phyloP scores from a whole-genome alignment of 2,329 filamentous ascomycete genomes.

The Plectosphaerella sp. region DNA sequence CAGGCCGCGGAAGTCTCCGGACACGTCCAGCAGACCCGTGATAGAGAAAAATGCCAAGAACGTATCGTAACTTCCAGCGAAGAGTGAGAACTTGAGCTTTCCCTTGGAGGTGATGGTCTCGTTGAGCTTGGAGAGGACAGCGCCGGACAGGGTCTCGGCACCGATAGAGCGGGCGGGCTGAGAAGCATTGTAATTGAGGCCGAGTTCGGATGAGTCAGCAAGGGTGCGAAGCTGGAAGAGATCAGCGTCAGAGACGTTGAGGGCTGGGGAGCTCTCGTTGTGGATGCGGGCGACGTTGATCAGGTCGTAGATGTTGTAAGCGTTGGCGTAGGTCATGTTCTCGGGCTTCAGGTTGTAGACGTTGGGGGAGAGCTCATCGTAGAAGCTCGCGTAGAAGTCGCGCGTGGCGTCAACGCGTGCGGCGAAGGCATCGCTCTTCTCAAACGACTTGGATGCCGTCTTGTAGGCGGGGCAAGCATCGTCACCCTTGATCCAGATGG shows the following conservation, averaged over 20 bases:
- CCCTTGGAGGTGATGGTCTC: slow-evolving; percentile 21
- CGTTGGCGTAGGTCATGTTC: slow-evolving; percentile 27
- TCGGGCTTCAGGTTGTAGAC: slow-evolving; percentile 24
- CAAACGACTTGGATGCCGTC: slow-evolving; percentile 19
- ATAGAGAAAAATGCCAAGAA: slow-evolving; percentile 28
- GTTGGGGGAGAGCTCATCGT: slow-evolving; percentile 18
- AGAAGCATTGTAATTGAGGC: slow-evolving; percentile 23
- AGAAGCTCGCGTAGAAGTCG: slow-evolving; percentile 24
- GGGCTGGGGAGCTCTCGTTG: slow-evolving; percentile 20
- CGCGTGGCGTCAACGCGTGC: slow-evolving; percentile 19
- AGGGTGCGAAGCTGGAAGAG: slow-evolving; percentile 25
- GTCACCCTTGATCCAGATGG: slow-evolving; percentile 31
- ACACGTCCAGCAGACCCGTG: slow-evolving; percentile 18
- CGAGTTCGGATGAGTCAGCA: slow-evolving; percentile 26
- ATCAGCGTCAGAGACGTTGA: slow-evolving; percentile 24
- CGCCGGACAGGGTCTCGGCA: slow-evolving; percentile 24
- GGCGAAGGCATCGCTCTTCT: slow-evolving; percentile 19
- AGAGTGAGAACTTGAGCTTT: slow-evolving; percentile 26
- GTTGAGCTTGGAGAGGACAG: slow-evolving; percentile 23
- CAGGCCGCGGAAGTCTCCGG: slow-evolving; percentile 23
- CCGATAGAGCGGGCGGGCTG: slow-evolving; percentile 22
- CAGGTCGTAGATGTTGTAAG: slow-evolving; percentile 30
- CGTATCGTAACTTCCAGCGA: slow-evolving; percentile 28
- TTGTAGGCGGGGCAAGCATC: slow-evolving; percentile 24
- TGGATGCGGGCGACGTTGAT: slow-evolving; percentile 29